Conservation (phyloP, 2,329 filamentous ascomycete genomes). For the Aureobasidium lini region DNA sequence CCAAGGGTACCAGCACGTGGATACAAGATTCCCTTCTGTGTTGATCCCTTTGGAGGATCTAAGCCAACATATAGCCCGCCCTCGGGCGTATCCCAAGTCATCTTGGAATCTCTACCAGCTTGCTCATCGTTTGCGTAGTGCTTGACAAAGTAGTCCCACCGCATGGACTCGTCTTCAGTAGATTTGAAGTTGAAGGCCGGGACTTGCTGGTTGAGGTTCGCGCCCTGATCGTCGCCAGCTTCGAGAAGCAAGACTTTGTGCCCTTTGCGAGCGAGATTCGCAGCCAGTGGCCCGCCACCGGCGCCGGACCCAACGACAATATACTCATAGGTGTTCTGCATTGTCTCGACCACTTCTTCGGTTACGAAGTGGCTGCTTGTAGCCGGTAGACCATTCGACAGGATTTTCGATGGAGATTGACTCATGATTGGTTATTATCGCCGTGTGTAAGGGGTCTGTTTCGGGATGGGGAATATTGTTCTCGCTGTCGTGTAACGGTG, state of each 20-base stretch:
- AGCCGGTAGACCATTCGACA: too few species aligned
- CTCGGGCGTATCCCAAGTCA: slow-evolving; percentile 46
- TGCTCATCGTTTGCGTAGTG: slow-evolving; percentile 50
- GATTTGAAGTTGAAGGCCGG: slow-evolving; percentile 47
- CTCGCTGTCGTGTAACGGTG: too few species aligned
- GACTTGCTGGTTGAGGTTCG: slow-evolving; percentile 44
- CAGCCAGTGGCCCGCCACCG: slow-evolving; percentile 43
- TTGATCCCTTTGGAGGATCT: slow-evolving; percentile 46
- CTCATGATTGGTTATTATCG: too few species aligned
- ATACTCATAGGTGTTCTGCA: slow-evolving; percentile 60
- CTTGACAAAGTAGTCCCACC: slow-evolving; percentile 57
- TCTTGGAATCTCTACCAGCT: slow-evolving; percentile 51
- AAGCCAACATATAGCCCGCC: slow-evolving; percentile 48
- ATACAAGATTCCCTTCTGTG: slow-evolving; percentile 48
- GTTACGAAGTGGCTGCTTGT: too few species aligned
- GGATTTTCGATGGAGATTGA: too few species aligned
- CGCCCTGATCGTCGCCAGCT: slow-evolving; percentile 51
- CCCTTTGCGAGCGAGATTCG: slow-evolving; percentile 51
- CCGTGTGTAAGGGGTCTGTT: too few species aligned
- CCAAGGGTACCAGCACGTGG: slow-evolving; percentile 51
- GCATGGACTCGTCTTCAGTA: slow-evolving; percentile 48
- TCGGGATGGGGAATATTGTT: too few species aligned
- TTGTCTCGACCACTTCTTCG: too few species aligned
- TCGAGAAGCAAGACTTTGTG: slow-evolving; percentile 54
- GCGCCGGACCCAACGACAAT: slow-evolving; percentile 55